phyloP scores from a whole-genome alignment of 2,329 filamentous ascomycete species.

The Lachnellula suecica region DNA sequence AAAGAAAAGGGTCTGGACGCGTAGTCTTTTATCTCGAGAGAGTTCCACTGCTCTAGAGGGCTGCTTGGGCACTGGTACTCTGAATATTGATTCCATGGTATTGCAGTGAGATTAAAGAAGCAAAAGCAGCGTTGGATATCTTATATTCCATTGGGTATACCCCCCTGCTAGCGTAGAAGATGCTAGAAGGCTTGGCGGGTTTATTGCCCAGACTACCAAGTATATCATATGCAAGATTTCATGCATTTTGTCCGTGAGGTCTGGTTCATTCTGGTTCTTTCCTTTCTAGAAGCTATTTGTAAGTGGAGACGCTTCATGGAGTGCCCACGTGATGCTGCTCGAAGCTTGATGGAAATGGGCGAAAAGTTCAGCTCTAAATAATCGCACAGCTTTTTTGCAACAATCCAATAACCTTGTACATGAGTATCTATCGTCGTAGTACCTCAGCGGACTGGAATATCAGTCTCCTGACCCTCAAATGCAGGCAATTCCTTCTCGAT shows the following conservation, averaged over 20 bases:
- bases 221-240: neutral
- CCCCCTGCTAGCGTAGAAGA: neutral
- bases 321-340: no score
- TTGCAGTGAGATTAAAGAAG: no score
- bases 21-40: no score
- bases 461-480: slow-evolving; percentile 73
- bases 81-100: no score
- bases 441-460: slow-evolving; percentile 6
- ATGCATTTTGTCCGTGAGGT: neutral
- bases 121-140: neutral
- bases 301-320: neutral
- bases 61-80: no score
- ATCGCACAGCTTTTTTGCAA: no score
- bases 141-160: neutral
- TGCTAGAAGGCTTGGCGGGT: neutral
- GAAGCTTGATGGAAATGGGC: no score
- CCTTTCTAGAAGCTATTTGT: neutral
- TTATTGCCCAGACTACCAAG: neutral
- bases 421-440: no score
- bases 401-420: no score
- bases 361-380: neutral
- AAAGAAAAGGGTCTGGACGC: no score
- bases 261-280: neutral
- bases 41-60: no score
- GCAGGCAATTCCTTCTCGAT: slow-evolving; percentile 76